Evolutionary conservation across 805 yeast genomes (phyloP), one percentile per base, ranked within the genome.

Genomic region (Torulaspora maleeae): DNA sequence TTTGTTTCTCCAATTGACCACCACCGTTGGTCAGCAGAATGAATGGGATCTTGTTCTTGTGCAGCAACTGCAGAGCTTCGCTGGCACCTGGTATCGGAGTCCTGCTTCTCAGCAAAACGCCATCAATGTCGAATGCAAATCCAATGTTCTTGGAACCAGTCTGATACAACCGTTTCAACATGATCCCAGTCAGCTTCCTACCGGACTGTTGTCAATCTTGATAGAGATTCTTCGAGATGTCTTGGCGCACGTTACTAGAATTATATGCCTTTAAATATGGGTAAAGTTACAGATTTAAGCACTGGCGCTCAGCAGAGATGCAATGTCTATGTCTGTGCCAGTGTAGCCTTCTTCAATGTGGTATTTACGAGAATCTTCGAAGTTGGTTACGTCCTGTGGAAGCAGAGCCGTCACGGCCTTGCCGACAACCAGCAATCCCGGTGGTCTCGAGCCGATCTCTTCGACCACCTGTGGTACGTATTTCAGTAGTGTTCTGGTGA

Each of bases 11-110:
- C 10, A 76, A 66, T 27, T 74, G 74, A 2, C 97, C 96, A 5
- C 96, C 96, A 15, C 97, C 96, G 62, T 90, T 89, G 6, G 96
- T 89, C 60, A 90, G 71, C 34, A 90, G 60, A n/a, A 88, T 78
- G 68, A 79, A 90, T 1, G 97, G 96, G 5, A 88, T 70, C 15
- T 74, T 72, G 17, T 73, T 59, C 6, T 72, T 51, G 36, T 81
- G 69, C 37, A 90, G 68, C 13, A 77, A 60, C 38, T 70, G 61
- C 25, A 86, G 67, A 0, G 95, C 84, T 13, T 72, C 73, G 10
- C 68, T 68, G 1, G 95, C 96, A 36, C 71, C 72, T 1, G 80
- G 78, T 38, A 89, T 77, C 1, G 90, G 78, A 39, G 72, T 72
- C 16, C 76, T 68, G 15, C 96, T 95, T 49, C 90, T 78, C 16